Evolutionary conservation across 805 yeast species (phyloP), one percentile per base, ranked within the genome.

Genomic region (Lipomyces anomalus): DNA sequence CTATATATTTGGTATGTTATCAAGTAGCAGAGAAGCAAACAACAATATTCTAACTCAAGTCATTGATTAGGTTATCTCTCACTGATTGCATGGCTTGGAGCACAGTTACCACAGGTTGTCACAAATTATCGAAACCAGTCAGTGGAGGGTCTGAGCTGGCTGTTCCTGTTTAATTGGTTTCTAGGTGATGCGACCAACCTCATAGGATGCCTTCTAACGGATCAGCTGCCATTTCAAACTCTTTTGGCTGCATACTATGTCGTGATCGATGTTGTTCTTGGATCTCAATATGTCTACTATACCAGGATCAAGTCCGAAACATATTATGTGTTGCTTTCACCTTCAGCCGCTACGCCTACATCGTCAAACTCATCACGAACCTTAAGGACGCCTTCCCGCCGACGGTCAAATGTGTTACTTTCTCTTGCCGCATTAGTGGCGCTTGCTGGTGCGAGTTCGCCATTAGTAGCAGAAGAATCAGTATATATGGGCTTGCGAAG

Each of bases 201-300:
- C 18, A 22, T 63, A 11, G 97, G 96, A 0, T 86, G 95, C 50
- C 48, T 84, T 0, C 61, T 87, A 38, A 87, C 95, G 0, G 61
- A 75, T 4, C 96, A 89, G 50, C 68, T 87, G 38, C 78, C 82
- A n/a, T 89, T 88, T 64, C 97, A 88, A 61, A 74, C 79, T 7
- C 67, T 79, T 20, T 67, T 88, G 16, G 85, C 94, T 0, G 47
- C 74, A 1, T 89, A 89, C 64, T 88, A 84, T 61, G 68, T 90
- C 41, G 64, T 72, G 46, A 83, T 84, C 50, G 97, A 89, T 64
- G 43, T 74, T 21, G 67, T 85, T 7, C 68, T 89, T 23, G 71
- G 80, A 39, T 70, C 74, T 3, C 97, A 89, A 62, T 88, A 73
- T 61, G 75, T 78, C 63, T 79, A 84, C 64, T 89, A 87, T 63